phyloP scores from a whole-genome alignment of 2,329 filamentous ascomycete species.

The Passalora sequoiae region DNA sequence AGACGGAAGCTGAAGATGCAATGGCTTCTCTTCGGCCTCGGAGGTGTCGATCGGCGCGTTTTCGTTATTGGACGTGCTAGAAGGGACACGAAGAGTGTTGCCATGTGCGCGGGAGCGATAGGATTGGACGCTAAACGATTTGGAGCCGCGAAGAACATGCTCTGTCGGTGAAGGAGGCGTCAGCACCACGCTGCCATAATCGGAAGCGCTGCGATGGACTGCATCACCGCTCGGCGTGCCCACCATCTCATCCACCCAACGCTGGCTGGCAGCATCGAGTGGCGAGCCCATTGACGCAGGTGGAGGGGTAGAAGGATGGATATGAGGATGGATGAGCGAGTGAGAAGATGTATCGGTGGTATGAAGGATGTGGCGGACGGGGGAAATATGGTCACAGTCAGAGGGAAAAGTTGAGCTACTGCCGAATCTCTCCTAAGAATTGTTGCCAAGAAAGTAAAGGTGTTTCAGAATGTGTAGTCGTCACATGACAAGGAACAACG shows the following conservation, averaged over 20 bases:
- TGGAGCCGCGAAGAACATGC: conserved; percentile 36
- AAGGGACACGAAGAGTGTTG: conserved; percentile 28
- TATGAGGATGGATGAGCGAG: conserved; percentile 3
- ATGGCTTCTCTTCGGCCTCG: conserved; percentile 17
- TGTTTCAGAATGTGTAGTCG: conserved; percentile 1
- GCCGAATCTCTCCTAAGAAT: not conserved
- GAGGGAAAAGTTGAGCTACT: conserved; percentile 11
- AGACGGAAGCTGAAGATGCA: conserved; percentile 9
- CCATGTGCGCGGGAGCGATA: conserved; percentile 30
- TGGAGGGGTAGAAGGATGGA: not conserved
- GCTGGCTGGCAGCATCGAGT: conserved; percentile 4
- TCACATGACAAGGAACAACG: conserved; percentile 7
- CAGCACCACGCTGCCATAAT: not conserved
- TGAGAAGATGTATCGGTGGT: conserved; percentile 3
- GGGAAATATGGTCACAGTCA: not conserved
- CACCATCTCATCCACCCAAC: conserved; percentile 22
- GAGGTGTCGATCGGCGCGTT: conserved; percentile 24
- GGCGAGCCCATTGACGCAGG: conserved; percentile 4
- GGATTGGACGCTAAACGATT: conserved; percentile 35
- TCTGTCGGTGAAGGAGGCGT: conserved; percentile 26
- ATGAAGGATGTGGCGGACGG: conserved; percentile 4
- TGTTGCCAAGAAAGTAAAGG: conserved; percentile 7
- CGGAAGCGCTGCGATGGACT: not conserved
- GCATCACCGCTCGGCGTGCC: conserved; percentile 20
- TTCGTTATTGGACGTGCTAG: conserved; percentile 30